Evolutionary conservation across 2,329 filamentous ascomycete genomes (phyloP), one percentile per base, ranked within the genome.

Genomic region (Penicillium occitanis): DNA sequence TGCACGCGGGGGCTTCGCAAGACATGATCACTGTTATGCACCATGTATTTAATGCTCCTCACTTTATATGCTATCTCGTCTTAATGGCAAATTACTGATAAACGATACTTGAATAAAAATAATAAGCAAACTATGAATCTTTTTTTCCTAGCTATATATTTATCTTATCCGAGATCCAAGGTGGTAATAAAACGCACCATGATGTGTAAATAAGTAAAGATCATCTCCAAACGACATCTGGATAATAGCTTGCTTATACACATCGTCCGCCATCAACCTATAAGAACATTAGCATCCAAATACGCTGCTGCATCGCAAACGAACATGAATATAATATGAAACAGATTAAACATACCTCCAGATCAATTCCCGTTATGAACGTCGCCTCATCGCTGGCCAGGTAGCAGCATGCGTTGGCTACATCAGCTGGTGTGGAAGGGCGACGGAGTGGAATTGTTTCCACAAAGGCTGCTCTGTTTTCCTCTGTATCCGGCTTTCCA

Each of bases 321-420:
- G 37, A 14, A 2, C 5, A 1, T 11, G 3, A n/a, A 60, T n/a
- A n/a, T n/a, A n/a, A n/a, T n/a, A n/a, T n/a, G n/a, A n/a, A n/a
- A n/a, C n/a, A n/a, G n/a, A n/a, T n/a, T n/a, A n/a, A n/a, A n/a
- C 57, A 2, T 46, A 68, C 63, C 14, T 62, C 86, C 68, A 92
- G 79, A 68, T 90, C 89, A 19, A 88, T 83, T 0, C 90, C 90
- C 0, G 89, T 91, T 68, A 93, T 86, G 71, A 92, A 92, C 2
- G 81, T 83, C 0, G 87, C 88, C 72, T 92, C 90, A 33, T 91
- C 88, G 67, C 88, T 90, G 1, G 88, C 88, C 55, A 93, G 75
- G 73, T 89, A 93, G 19, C 88, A 82, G 68, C 86, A 88, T 30
- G 89, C 88, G 71, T 91, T 91, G 2, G 88, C 90, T 42, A 93